phyloP scores from a whole-genome alignment of 129 eudicot species.

The Gnaphalium uliginosum region DNA sequence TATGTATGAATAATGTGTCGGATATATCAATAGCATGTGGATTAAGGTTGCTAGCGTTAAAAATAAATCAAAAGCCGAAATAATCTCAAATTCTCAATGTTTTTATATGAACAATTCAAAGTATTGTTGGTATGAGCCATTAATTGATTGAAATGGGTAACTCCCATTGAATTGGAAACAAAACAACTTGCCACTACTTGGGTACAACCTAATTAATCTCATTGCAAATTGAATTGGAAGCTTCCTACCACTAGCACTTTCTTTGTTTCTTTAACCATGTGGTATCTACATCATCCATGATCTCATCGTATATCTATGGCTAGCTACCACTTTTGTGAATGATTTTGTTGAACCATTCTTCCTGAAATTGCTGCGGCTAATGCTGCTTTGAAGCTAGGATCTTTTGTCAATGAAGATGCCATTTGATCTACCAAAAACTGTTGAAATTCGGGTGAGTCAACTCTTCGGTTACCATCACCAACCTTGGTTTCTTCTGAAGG shows the following conservation, averaged over 20 bases:
- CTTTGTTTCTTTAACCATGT: conserved; percentile 22
- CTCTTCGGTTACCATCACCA: conserved; percentile 33
- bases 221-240: conserved; percentile 11
- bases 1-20: too few relatives aligned
- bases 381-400: conserved; percentile 87
- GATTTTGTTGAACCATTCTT: conserved; percentile 64
- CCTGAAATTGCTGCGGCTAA: conserved; percentile 94
- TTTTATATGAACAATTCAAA: conserved; percentile 28
- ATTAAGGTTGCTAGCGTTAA: not conserved
- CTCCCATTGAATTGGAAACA: conserved; percentile 1
- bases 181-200: conserved; percentile 26
- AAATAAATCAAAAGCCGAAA: conserved; percentile 3
- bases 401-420: conserved; percentile 86
- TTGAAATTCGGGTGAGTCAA: conserved; percentile 60
- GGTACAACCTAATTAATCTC: conserved; percentile 27
- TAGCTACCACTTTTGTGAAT: conserved; percentile 48
- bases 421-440: conserved; percentile 80
- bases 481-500: conserved; percentile 23
- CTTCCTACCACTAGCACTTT: conserved; percentile 31
- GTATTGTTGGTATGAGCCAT: conserved; percentile 18
- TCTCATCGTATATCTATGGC: conserved; percentile 5
- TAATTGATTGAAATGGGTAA: not conserved
- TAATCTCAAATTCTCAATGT: not conserved
- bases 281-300: conserved; percentile 41
- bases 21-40: not conserved